These are phyloP conservation scores for Flaveria ramosissima DNA, from an alignment of 129 eudicot species.

Conservation along the genomic window DNA sequence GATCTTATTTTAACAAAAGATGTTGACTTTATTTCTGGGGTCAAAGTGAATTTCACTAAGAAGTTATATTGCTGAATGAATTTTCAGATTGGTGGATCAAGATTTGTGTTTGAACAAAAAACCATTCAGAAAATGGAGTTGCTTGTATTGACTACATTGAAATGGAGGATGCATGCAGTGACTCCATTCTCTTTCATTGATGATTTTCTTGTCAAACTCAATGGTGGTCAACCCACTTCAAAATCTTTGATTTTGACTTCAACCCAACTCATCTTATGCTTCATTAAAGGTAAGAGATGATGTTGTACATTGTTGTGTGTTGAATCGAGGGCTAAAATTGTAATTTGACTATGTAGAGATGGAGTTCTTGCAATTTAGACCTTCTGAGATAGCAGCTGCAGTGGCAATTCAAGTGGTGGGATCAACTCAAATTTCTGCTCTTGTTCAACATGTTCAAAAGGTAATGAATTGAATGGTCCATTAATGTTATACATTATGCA, in stretches of 20 bases:
- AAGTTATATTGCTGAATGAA: slow-evolving; percentile 15
- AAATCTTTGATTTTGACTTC: slow-evolving; percentile 44
- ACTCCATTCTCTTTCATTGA: slow-evolving; percentile 72
- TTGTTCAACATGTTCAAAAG: slow-evolving; percentile 46
- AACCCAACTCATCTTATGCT: slow-evolving; percentile 58
- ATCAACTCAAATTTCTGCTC: slow-evolving; percentile 47
- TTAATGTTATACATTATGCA: slow-evolving; percentile 8
- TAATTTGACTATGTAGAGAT: slow-evolving; percentile 49
- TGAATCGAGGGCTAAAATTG: slow-evolving; percentile 15
- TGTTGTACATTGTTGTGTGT: no score
- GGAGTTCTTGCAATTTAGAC: slow-evolving; percentile 68
- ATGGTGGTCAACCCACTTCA: slow-evolving; percentile 46
- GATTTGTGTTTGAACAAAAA: slow-evolving; percentile 65
- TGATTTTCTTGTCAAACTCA: slow-evolving; percentile 52
- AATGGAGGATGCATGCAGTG: slow-evolving; percentile 77
- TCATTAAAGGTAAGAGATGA: slow-evolving; percentile 46
- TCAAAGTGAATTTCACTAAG: slow-evolving; percentile 16
- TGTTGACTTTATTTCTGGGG: slow-evolving; percentile 23
- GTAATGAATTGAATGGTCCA: slow-evolving; percentile 29
- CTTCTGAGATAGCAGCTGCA: slow-evolving; percentile 85
- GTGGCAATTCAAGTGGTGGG: slow-evolving; percentile 57
- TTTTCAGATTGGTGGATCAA: slow-evolving; percentile 55
- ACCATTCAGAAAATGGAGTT: slow-evolving; percentile 77
- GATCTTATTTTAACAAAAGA: slow-evolving; percentile 24
- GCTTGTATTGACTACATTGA: slow-evolving; percentile 68